These are phyloP conservation scores for Neofusicoccum umdonicola DNA, from an alignment of 2,329 filamentous ascomycete genomes.

Conservation along the genomic window DNA sequence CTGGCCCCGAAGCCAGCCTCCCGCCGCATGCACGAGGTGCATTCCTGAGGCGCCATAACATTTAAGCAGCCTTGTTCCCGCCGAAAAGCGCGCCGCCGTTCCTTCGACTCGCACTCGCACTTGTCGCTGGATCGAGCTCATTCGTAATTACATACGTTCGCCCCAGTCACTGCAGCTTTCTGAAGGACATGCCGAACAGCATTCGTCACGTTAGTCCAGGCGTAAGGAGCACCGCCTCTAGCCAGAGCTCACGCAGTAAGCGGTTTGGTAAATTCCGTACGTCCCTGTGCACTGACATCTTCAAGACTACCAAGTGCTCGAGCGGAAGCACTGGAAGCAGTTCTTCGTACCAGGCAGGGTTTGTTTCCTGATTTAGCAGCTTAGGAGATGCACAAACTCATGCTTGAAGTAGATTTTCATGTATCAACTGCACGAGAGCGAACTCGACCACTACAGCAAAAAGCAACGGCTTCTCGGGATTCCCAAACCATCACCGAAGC, in stretches of 20 bases:
- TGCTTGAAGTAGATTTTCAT: background rate
- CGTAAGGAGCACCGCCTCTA: background rate
- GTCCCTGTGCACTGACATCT: background rate
- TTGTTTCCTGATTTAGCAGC: background rate
- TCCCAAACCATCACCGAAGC: background rate
- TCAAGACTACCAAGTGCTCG: background rate
- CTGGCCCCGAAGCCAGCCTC: background rate
- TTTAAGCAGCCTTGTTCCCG: background rate
- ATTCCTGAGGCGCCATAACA: background rate
- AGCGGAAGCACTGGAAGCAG: background rate
- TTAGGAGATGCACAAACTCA: background rate
- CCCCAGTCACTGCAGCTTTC: background rate
- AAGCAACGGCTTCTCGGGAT: background rate
- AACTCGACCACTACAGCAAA: background rate
- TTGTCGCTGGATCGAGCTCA: background rate
- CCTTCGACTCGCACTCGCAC: no score
- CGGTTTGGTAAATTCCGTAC: no score
- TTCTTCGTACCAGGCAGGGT: background rate
- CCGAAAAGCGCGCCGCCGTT: background rate
- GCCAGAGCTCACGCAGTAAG: slow-evolving; percentile 3
- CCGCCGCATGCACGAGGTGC: background rate
- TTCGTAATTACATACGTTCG: background rate
- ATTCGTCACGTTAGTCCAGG: background rate
- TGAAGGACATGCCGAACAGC: background rate
- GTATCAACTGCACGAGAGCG: background rate